Evolutionary conservation across 2,329 filamentous ascomycete species (phyloP).

Genomic region (Botrytis paeoniae): DNA sequence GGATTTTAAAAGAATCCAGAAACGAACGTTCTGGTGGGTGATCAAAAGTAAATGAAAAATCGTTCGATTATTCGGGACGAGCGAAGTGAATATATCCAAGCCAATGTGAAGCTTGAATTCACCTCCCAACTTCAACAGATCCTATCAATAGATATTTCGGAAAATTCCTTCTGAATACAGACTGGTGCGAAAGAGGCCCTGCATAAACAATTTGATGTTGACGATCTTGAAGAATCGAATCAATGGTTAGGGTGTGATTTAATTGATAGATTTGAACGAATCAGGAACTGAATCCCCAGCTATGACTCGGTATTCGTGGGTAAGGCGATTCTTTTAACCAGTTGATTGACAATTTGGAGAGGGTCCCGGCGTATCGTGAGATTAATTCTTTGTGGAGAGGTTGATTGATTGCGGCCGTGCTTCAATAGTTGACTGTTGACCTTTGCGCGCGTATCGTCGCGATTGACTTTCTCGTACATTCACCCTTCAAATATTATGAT

Average conservation of each 20-base stretch:
- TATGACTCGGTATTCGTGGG: background rate
- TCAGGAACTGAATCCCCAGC: background rate
- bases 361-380: constrained; percentile 10
- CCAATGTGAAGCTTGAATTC: background rate
- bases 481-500: background rate
- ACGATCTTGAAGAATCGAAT: background rate
- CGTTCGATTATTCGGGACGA: background rate
- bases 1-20: background rate
- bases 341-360: background rate
- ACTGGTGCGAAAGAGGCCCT: background rate
- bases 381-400: constrained; percentile 14
- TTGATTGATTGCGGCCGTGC: constrained; percentile 11
- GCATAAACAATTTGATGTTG: constrained; percentile 9
- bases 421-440: background rate
- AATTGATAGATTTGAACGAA: background rate
- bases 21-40: background rate
- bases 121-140: background rate
- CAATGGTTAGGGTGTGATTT: background rate
- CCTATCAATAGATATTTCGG: background rate
- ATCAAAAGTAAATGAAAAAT: background rate
- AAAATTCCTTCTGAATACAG: constrained; percentile 1
- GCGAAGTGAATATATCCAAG: background rate
- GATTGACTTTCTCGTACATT: constrained; percentile 1
- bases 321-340: background rate
- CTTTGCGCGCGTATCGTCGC: constrained; percentile 13